Evolutionary conservation across 2,329 filamentous ascomycete genomes (phyloP), one percentile per base, ranked within the genome.

Genomic region (Lachnellula arida): DNA sequence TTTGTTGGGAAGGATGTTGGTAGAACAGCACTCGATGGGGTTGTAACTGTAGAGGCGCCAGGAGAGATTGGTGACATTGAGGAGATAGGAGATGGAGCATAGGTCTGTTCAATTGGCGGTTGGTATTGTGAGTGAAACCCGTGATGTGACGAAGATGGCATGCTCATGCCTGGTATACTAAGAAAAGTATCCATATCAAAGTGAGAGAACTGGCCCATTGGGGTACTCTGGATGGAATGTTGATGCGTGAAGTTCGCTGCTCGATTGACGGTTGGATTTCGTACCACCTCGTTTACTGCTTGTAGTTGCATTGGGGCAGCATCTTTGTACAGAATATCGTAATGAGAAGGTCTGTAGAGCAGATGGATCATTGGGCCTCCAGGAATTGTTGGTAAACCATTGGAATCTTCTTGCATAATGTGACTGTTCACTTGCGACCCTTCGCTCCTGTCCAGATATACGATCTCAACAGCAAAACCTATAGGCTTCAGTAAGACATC

Each of bases 241-340:
- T 76, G 73, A 48, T 78, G 75, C 4, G 74, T 72, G 56, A 82
- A 76, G 3, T 72, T 70, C 14, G 73, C 70, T 9, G 77, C 79
- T 23, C 80, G 74, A 63, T 84, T 76, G 46, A 87, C 78, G 61
- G 82, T 80, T 58, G 71, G 68, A 11, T 66, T 60, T 49, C 67
- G 67, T 57, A 60, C 46, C 44, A 59, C 49, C n/a, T 60, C 56
- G 12, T 53, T 49, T n/a, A 64, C 40, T 9, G 59, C 49, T 48
- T 63, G 52, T 40, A 62, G 32, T 50, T 67, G 57, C 52, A 68
- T 57, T 46, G 60, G 56, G 46, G 56, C 49, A 2, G 23, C 59
- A 54, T 79, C 76, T 69, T 84, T 86, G 76, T 99, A 99, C 35
- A 97, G 80, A 59, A 99, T 86, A 72, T 97, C 94, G 72, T 97